Evolutionary conservation across 805 yeast species (phyloP).

Genomic region (Priceomyces carsonii): DNA sequence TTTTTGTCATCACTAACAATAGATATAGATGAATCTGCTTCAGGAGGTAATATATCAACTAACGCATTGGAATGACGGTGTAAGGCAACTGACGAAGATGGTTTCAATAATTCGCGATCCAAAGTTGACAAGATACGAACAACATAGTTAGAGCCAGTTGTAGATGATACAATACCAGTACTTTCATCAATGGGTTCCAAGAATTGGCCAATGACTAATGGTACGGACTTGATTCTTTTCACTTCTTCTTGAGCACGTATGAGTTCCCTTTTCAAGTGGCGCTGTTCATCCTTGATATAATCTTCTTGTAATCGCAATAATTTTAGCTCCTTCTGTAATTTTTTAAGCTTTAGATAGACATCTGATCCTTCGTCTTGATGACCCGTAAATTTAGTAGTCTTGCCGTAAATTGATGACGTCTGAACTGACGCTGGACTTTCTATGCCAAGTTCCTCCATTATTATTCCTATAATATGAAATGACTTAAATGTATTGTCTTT

Average conservation of each 20-base stretch:
- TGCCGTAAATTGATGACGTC: constrained; percentile 7
- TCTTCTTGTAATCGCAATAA: constrained; percentile 87
- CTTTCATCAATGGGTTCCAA: constrained; percentile 96
- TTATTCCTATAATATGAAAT: too few relatives aligned
- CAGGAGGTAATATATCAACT: constrained; percentile 97
- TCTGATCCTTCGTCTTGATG: constrained; percentile 49
- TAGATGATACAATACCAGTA: constrained; percentile 94
- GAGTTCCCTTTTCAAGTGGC: constrained; percentile 91
- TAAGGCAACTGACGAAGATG: constrained; percentile 93
- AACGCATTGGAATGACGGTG: constrained; percentile 98
- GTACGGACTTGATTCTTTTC: constrained; percentile 94
- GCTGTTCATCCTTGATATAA: constrained; percentile 96
- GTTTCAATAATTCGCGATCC: constrained; percentile 91
- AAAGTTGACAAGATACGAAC: constrained; percentile 93
- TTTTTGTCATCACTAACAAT: constrained; percentile 93
- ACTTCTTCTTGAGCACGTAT: constrained; percentile 98
- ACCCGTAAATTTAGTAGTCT: constrained; percentile 8
- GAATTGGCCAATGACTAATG: constrained; percentile 96
- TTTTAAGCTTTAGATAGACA: constrained; percentile 81
- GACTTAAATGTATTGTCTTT: too few relatives aligned
- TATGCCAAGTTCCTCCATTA: constrained; percentile 41
- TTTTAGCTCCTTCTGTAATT: constrained; percentile 87
- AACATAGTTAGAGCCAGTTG: constrained; percentile 97
- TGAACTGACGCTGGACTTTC: constrained; percentile 16
- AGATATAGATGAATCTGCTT: constrained; percentile 95